Evolutionary conservation across 192 early-diverging fungal genomes (phyloP).

Genomic region (Funneliformis mosseae): DNA sequence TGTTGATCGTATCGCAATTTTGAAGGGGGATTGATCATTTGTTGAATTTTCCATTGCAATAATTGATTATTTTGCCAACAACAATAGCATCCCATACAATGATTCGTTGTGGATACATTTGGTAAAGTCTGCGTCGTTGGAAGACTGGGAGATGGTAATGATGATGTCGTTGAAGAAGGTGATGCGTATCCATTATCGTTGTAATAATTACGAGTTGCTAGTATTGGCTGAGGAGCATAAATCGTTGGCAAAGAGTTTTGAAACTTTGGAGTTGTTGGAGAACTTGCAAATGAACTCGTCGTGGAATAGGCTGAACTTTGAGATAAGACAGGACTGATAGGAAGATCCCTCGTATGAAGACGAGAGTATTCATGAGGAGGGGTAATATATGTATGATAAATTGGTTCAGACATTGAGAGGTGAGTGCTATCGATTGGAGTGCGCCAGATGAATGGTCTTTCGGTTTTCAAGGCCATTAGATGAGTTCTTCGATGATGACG

Average conservation of each 20-base stretch:
- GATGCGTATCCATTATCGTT: neutral
- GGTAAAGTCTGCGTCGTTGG: neutral
- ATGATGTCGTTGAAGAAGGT: neutral
- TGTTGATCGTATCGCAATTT: neutral
- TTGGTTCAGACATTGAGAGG: neutral
- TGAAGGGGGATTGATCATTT: neutral
- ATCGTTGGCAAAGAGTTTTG: neutral
- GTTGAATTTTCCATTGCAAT: neutral
- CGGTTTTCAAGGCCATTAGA: conserved; percentile 22
- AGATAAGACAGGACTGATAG: neutral
- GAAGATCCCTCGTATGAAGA: too few relatives aligned
- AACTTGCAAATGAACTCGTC: neutral
- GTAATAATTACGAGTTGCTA: neutral
- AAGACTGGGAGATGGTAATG: neutral
- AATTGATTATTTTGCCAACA: neutral
- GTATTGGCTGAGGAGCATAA: too few relatives aligned
- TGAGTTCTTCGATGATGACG: conserved; percentile 51
- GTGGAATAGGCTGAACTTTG: neutral
- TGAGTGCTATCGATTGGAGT: neutral
- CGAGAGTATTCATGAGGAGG: neutral
- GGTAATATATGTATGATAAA: neutral
- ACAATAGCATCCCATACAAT: neutral
- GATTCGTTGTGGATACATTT: too few relatives aligned
- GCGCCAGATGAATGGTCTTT: conserved; percentile 1
- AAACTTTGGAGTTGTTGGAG: neutral